Evolutionary conservation across 2,329 filamentous ascomycete species (phyloP).

Genomic region (Huntiella bhutanensis): DNA sequence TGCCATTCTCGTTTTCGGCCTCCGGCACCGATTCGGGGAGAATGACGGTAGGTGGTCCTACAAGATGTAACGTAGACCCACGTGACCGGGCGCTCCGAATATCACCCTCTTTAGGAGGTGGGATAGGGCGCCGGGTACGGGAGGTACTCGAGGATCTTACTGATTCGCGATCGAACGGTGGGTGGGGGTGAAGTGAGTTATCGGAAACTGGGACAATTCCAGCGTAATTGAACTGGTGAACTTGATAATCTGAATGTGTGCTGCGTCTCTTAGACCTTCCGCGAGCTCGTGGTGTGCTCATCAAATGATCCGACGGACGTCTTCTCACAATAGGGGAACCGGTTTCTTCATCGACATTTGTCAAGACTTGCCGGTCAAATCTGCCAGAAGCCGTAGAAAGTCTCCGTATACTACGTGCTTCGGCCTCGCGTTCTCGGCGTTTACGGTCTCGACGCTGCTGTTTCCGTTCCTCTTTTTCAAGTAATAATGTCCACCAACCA

Average conservation of each 20-base stretch:
- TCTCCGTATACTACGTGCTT: constrained; percentile 60
- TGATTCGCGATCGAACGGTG: constrained; percentile 63
- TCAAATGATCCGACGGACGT: constrained; percentile 25
- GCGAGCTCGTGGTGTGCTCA: constrained; percentile 41
- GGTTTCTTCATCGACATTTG: constrained; percentile 61
- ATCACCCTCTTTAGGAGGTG: constrained; percentile 68
- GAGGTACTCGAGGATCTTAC: constrained; percentile 61
- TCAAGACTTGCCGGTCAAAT: constrained; percentile 59
- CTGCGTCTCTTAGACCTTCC: constrained; percentile 64
- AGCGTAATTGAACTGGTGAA: constrained; percentile 35
- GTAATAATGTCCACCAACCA: constrained; percentile 87
- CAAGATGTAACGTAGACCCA: constrained; percentile 72
- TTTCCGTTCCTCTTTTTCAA: constrained; percentile 90
- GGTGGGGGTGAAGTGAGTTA: constrained; percentile 21
- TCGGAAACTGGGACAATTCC: constrained; percentile 13
- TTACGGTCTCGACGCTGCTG: constrained; percentile 62
- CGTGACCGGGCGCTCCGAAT: constrained; percentile 51
- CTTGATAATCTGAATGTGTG: constrained; percentile 45
- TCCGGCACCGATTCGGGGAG: constrained; percentile 16
- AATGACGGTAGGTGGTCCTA: constrained; percentile 42
- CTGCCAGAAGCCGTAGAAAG: constrained; percentile 81
- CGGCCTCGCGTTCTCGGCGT: constrained; percentile 64
- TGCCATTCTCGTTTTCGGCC: constrained; percentile 13
- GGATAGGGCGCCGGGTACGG: constrained; percentile 52
- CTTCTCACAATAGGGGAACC: constrained; percentile 6